phyloP scores from a whole-genome alignment of 768 basidiomycete genomes.

The Hygrophoropsis aurantiaca region DNA sequence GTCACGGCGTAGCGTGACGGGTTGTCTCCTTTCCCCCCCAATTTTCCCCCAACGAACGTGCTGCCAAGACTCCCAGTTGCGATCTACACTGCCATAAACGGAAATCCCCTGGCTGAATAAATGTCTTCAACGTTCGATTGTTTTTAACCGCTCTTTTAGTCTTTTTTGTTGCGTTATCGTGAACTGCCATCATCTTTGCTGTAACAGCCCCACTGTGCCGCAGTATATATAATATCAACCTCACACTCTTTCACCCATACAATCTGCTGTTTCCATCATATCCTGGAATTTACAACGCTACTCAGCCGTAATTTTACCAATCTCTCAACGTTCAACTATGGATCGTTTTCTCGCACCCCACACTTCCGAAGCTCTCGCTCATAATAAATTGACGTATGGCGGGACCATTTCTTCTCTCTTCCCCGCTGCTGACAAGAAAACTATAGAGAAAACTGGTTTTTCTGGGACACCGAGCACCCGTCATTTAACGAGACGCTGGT shows the following conservation, averaged over 20 bases:
- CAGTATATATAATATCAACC: neutral
- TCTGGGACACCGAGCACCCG: slow-evolving; percentile 62
- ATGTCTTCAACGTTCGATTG: neutral
- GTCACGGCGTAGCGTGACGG: neutral
- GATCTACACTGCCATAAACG: neutral
- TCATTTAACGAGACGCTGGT: slow-evolving; percentile 64
- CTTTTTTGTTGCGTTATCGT: neutral
- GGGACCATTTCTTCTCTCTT: too few relatives aligned
- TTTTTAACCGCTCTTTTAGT: neutral
- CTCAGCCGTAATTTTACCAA: slow-evolving; percentile 5
- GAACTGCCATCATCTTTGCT: neutral
- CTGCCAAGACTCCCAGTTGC: neutral
- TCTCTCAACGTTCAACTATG: slow-evolving; percentile 31
- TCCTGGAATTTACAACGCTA: neutral
- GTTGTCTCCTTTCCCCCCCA: neutral
- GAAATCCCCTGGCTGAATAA: neutral
- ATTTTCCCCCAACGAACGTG: slow-evolving; percentile 1
- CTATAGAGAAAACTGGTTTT: slow-evolving; percentile 58
- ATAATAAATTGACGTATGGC: slow-evolving; percentile 58
- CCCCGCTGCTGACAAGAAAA: slow-evolving; percentile 1
- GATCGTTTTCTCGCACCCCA: slow-evolving; percentile 65
- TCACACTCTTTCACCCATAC: neutral
- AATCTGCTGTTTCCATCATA: neutral
- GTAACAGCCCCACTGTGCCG: slow-evolving; percentile 3
- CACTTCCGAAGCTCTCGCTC: slow-evolving; percentile 63